Evolutionary conservation across 2,329 filamentous ascomycete species (phyloP).

Genomic region (Paraphaeosphaeria sporulosa): DNA sequence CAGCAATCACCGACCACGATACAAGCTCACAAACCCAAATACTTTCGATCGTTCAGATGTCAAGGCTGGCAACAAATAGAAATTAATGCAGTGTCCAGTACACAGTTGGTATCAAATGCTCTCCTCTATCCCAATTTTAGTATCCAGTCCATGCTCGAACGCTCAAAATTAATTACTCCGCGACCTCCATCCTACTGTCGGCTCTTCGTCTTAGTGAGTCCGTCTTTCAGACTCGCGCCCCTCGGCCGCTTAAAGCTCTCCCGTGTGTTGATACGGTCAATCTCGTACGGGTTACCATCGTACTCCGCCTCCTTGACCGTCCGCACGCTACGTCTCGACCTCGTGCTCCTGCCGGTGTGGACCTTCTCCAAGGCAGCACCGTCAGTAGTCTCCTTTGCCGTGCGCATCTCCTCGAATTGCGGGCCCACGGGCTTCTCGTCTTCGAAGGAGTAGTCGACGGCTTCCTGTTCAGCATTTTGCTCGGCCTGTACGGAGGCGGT

Average conservation of each 20-base stretch:
- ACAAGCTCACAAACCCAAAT: no score
- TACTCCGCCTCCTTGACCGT: slow-evolving; percentile 33
- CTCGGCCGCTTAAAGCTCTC: slow-evolving; percentile 51
- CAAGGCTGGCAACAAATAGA: neutral
- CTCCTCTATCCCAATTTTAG: slow-evolving; percentile 1
- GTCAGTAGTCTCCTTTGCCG: slow-evolving; percentile 40
- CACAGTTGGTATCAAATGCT: neutral
- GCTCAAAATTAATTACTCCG: neutral
- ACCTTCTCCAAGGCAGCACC: slow-evolving; percentile 35
- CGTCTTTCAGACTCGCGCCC: slow-evolving; percentile 24
- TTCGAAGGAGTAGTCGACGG: slow-evolving; percentile 27
- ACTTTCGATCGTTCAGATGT: no score
- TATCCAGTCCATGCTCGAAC: neutral
- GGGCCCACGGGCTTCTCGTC: slow-evolving; percentile 29
- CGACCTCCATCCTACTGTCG: slow-evolving; percentile 9
- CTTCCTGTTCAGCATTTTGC: slow-evolving; percentile 31
- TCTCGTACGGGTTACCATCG: slow-evolving; percentile 58
- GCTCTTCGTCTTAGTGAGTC: slow-evolving; percentile 15
- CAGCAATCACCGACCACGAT: no score
- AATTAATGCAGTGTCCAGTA: neutral
- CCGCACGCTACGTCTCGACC: slow-evolving; percentile 33
- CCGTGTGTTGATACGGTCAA: slow-evolving; percentile 57
- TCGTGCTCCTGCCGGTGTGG: slow-evolving; percentile 37
- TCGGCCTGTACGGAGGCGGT: slow-evolving; percentile 42
- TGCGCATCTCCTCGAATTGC: slow-evolving; percentile 51